phyloP scores from a whole-genome alignment of 1,284 basidiomycete species.

The Marasmius tenuissimus region DNA sequence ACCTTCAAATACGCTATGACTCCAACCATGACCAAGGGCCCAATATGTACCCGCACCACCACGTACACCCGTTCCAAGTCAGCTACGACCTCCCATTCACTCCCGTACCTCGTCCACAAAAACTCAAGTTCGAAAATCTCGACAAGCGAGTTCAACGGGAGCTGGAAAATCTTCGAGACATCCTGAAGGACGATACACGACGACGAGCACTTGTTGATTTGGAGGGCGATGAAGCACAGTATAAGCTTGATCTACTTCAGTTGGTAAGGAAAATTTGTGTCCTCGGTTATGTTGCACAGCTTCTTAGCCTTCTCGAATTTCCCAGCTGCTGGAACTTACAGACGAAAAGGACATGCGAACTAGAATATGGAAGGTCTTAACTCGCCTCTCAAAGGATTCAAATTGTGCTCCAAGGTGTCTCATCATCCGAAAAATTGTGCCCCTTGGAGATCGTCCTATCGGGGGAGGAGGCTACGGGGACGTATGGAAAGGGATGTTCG shows the following conservation, averaged over 20 bases:
- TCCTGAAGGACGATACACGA: no score
- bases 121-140: no score
- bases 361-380: not conserved
- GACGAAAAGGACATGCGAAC: not conserved
- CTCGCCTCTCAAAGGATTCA: not conserved
- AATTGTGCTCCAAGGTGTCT: not conserved
- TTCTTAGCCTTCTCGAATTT: not conserved
- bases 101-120: no score
- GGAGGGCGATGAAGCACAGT: not conserved
- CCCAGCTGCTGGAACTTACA: not conserved
- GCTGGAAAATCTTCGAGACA: no score
- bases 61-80: no score
- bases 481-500: not conserved
- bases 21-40: no score
- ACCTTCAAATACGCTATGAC: no score
- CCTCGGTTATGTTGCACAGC: not conserved
- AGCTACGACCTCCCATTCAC: no score
- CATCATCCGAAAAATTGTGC: not conserved
- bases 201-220: no score
- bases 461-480: not conserved
- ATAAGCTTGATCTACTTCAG: not conserved
- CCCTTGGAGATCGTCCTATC: not conserved
- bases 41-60: no score
- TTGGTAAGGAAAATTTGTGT: not conserved
- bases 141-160: no score